Conservation (phyloP, 2,329 filamentous ascomycete species). For the Bipolaris sorokiniana region DNA sequence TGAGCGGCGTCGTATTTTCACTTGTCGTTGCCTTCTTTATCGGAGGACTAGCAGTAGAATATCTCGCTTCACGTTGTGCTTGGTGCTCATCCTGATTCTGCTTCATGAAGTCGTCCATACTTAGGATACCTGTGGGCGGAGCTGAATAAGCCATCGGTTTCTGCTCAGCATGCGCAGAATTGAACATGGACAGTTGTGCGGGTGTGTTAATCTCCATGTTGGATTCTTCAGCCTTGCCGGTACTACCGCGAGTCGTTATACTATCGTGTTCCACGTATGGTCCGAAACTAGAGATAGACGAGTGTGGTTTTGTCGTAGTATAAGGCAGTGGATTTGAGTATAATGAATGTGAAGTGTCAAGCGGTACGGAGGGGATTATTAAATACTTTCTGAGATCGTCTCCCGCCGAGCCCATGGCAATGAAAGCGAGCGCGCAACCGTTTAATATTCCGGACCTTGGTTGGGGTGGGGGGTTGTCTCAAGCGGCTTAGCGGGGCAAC, state of each 20-base stretch:
- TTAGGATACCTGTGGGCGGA: constrained; percentile 16
- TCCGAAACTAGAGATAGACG: background rate
- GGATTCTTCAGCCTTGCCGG: background rate
- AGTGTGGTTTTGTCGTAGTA: background rate
- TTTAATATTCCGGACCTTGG: constrained; percentile 9
- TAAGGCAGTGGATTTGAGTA: constrained; percentile 11
- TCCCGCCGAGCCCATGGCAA: constrained; percentile 17
- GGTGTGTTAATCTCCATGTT: constrained; percentile 21
- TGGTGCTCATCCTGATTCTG: constrained; percentile 12
- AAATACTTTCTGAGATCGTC: constrained; percentile 31
- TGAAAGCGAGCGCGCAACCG: constrained; percentile 1
- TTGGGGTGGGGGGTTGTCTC: background rate
- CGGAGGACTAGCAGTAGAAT: background rate
- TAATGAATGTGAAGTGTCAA: constrained; percentile 26
- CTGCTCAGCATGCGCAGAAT: background rate
- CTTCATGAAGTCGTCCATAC: constrained; percentile 30
- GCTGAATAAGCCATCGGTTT: background rate
- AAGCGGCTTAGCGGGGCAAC: constrained; percentile 15
- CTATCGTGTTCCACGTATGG: background rate
- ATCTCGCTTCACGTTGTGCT: constrained; percentile 15
- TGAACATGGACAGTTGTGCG: background rate
- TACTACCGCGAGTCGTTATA: background rate
- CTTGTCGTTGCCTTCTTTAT: constrained; percentile 15
- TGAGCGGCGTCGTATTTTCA: background rate
- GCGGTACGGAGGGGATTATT: constrained; percentile 18